phyloP scores from a whole-genome alignment of 2,329 filamentous ascomycete genomes.

The Cercospora beticola region DNA sequence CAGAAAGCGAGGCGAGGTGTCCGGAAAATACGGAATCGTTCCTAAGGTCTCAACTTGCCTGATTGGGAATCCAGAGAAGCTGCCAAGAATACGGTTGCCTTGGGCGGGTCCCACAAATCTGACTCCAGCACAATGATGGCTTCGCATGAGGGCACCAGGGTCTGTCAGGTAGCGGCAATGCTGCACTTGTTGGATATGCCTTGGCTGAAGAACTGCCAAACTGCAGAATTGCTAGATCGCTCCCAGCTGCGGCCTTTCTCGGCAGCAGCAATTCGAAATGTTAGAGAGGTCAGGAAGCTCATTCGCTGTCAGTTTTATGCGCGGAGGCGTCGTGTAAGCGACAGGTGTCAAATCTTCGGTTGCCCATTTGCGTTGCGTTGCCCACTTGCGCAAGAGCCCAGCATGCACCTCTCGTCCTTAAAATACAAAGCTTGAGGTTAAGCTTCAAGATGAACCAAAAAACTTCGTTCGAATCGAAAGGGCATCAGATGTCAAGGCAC shows the following conservation, averaged over 20 bases:
- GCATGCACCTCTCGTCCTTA: background rate
- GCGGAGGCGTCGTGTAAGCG: background rate
- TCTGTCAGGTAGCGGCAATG: background rate
- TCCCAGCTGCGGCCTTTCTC: background rate
- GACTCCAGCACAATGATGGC: background rate
- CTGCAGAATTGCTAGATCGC: background rate
- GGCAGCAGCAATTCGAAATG: no score
- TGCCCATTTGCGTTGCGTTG: no score
- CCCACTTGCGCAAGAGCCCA: no score
- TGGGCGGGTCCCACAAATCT: no score
- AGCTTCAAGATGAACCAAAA: background rate
- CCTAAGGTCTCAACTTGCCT: background rate
- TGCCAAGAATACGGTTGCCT: background rate
- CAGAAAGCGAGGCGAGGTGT: background rate
- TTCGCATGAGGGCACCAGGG: background rate
- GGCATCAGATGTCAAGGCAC: background rate
- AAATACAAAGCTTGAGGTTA: background rate
- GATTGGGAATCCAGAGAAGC: background rate
- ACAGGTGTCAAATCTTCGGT: background rate
- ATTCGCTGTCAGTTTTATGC: background rate
- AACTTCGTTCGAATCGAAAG: background rate
- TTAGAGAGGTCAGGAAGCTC: no score
- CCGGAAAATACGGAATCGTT: background rate
- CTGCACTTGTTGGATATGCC: background rate
- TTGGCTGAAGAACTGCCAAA: background rate